Conservation (phyloP, 2,329 filamentous ascomycete species). For the Epichloe uncinata region DNA sequence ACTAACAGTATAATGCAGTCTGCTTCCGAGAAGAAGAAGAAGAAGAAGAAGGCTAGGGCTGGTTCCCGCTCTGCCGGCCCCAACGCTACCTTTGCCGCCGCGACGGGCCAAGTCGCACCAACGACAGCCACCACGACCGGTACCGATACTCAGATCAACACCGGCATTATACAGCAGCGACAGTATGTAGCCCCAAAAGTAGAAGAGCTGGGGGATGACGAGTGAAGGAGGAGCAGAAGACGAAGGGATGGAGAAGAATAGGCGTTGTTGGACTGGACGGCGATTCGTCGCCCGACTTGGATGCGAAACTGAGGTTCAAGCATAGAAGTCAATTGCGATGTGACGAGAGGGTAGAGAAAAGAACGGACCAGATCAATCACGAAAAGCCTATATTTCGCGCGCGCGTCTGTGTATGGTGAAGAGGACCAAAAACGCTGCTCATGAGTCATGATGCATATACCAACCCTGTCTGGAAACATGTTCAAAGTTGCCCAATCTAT, state of each 20-base stretch:
- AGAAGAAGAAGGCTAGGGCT: conserved; percentile 42
- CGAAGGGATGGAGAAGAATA: background rate
- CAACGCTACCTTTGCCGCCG: conserved; percentile 34
- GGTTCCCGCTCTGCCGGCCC: conserved; percentile 20
- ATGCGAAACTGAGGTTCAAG: no score
- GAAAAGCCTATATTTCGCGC: background rate
- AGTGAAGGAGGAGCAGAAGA: conserved; percentile 18
- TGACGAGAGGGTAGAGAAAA: background rate
- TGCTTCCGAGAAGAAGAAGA: conserved; percentile 22
- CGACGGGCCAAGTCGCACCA: conserved; percentile 39
- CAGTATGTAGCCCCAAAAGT: conserved; percentile 39
- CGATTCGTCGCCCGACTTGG: background rate
- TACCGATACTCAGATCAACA: conserved; percentile 40
- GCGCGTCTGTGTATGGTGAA: background rate
- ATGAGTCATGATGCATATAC: no score
- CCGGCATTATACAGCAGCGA: conserved; percentile 27
- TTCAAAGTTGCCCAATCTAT: background rate
- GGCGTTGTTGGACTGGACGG: background rate
- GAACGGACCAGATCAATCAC: background rate
- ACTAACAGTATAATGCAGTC: conserved; percentile 3
- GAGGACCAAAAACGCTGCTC: background rate
- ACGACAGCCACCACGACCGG: conserved; percentile 43
- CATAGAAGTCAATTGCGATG: background rate
- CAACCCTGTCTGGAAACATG: no score
- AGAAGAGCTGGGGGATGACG: conserved; percentile 38